phyloP scores from a whole-genome alignment of 2,329 filamentous ascomycete genomes.

The Paraconiothyrium sp. region DNA sequence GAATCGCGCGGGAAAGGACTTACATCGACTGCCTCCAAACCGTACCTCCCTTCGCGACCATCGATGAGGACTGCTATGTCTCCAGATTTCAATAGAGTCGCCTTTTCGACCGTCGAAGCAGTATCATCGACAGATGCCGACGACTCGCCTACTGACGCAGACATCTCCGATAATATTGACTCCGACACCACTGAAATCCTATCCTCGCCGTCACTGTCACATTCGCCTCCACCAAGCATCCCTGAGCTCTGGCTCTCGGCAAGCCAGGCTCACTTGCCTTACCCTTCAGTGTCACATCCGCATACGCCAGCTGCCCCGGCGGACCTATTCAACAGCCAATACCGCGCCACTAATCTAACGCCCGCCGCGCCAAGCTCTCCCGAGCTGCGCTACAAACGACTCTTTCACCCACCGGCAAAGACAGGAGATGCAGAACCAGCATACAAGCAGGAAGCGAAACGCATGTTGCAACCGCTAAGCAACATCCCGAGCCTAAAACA shows the following conservation, averaged over 20 bases:
- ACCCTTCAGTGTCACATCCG: conserved; percentile 42
- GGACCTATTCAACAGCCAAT: conserved; percentile 22
- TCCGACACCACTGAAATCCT: conserved; percentile 44
- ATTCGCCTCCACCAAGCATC: conserved; percentile 35
- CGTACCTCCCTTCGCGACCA: conserved; percentile 29
- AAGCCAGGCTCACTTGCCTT: conserved; percentile 38
- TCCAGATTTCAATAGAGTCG: conserved; percentile 15
- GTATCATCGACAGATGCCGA: conserved; percentile 42
- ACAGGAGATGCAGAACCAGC: conserved; percentile 1
- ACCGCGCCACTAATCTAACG: conserved; percentile 35
- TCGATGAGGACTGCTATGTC: conserved; percentile 16
- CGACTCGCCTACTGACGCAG: conserved; percentile 42
- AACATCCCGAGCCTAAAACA: conserved; percentile 14
- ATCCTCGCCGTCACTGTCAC: conserved; percentile 43
- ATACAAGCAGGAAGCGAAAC: conserved; percentile 20
- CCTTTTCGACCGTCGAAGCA: conserved; percentile 26
- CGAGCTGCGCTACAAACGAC: conserved; percentile 52
- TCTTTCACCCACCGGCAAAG: conserved; percentile 48
- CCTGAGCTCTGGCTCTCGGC: conserved; percentile 38
- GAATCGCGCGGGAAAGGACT: conserved; percentile 18
- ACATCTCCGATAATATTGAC: conserved; percentile 42
- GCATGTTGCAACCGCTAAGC: conserved; percentile 16
- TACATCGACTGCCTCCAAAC: conserved; percentile 16
- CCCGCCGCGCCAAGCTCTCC: conserved; percentile 47
- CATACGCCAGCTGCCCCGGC: conserved; percentile 30